Base-by-base conservation (phyloP, 2,329 filamentous ascomycete species). In the Lizonia empirigonia region DNA sequence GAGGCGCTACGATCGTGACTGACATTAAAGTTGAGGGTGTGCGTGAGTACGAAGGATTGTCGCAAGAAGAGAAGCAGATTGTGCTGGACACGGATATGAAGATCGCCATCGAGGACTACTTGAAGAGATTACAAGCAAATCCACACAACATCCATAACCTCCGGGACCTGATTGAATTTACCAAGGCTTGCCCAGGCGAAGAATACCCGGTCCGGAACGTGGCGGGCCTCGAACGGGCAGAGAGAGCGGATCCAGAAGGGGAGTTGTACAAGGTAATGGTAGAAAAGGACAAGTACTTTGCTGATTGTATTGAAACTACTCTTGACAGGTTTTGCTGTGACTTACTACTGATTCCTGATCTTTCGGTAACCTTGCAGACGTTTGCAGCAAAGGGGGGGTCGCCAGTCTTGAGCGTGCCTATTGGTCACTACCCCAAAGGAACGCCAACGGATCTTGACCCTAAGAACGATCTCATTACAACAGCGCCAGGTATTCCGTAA, bases 381-480 rank as follows among this genome's bases (percentile, higher is more conserved):
- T 53, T 63, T 29, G 61, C 59, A 13, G 61, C 58, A 9, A 61
- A 53, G 23, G 48, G 44, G 13, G 85, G 84, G 1, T 74, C 77
- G 1, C 85, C 85, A 0, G 78, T 83, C 5, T 70, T 88, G 15
- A 83, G 80, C 0, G 80, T 88, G 0, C 85, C 85, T 0, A 71
- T 88, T 54, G 84, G 84, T 0, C 76, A 76, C 39, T 80, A 78
- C 39, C 79, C 81, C 0, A 58, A 68, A 0, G 74, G 76, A 23
- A 77, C 76, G 12, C 64, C 68, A 1, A 72, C 83, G 2, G 65
- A 68, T 24, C 65, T 65, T 30, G 78, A 80, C 35, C 55, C 36
- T 5, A 36, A 60, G 0, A 74, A 79, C 0, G 76, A 77, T 7
- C 70, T 86, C 4, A 77, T 83, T 1, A 62, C 69, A 3, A 70